Conservation (phyloP, 495 filamentous ascomycete genomes). For the Cryomyces minteri region DNA sequence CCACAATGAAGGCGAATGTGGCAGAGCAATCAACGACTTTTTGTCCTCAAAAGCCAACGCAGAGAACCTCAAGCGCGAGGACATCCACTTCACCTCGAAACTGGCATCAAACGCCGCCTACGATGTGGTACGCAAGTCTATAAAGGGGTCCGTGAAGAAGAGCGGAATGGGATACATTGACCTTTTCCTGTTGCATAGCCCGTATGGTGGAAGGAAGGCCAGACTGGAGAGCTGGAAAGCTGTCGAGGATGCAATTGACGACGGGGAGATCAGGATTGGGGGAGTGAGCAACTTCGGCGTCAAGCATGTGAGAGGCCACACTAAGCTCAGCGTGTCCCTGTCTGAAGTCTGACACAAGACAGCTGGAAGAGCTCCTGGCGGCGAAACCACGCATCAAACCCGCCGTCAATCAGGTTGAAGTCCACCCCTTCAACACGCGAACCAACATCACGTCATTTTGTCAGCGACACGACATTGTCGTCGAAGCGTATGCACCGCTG, state of each 20-base stretch:
- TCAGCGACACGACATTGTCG: slow-evolving; percentile 30
- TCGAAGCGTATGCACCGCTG: slow-evolving; percentile 50
- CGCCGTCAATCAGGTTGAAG: slow-evolving; percentile 49
- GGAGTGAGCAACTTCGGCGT: slow-evolving; percentile 54
- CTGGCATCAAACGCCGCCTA: slow-evolving; percentile 38
- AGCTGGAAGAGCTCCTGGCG: slow-evolving; percentile 43
- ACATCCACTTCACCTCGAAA: slow-evolving; percentile 54
- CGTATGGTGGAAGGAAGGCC: slow-evolving; percentile 40
- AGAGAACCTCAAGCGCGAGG: slow-evolving; percentile 29
- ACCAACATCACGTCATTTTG: slow-evolving; percentile 36
- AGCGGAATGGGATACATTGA: slow-evolving; percentile 49
- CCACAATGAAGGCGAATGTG: slow-evolving; percentile 40
- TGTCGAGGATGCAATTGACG: slow-evolving; percentile 42
- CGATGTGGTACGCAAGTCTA: slow-evolving; percentile 32
- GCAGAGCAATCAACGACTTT: slow-evolving; percentile 33
- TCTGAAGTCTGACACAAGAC: not conserved
- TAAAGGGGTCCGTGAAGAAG: slow-evolving; percentile 33
- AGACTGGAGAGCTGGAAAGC: slow-evolving; percentile 45
- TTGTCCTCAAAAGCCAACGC: slow-evolving; percentile 24
- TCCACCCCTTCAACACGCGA: slow-evolving; percentile 51
- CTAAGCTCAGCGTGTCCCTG: not conserved
- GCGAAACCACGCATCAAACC: slow-evolving; percentile 32
- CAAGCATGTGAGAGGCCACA: slow-evolving; percentile 31
- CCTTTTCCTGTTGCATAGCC: slow-evolving; percentile 49
- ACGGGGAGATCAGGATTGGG: slow-evolving; percentile 37